Base-by-base conservation (phyloP, 768 basidiomycete species). In the Mycena albidolilacea region DNA sequence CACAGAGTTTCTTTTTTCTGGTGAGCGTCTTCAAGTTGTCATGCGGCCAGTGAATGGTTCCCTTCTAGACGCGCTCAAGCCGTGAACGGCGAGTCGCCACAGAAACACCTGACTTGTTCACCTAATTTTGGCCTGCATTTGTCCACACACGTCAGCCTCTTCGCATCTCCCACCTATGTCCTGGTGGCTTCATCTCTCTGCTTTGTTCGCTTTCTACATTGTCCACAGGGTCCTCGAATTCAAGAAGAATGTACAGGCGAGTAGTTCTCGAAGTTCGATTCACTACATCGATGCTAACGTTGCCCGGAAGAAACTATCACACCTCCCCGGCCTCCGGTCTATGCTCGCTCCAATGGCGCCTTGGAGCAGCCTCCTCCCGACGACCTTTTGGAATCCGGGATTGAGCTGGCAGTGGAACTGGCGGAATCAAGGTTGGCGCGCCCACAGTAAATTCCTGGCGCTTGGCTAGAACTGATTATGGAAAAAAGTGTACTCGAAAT, bases 301-400 rank as follows among this genome's bases (percentile, higher is more conserved):
- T 8, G 1, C 30, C 3, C 43, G 19, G 17, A 15, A 68, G 67
- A 68, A 50, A 48, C 30, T 68, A 14, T n/a, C 46, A 0, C 17
- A 68, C 10, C 67, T 68, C 5, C 67, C 58, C 21, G 67, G 67
- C 11, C 58, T 68, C 14, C 67, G 67, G 11, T 59, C 58, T 37
- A 14, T 68, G 2, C 39, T 68, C 10, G 39, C 41, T 6, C 58
- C 67, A 9, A 35, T 44, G 3, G 60, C 67, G 10, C 46, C 7
- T 10, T 46, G 60, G 12, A 57, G 59, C 7, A 12, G 14, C 9
- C 58, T 61, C 15, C 38, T 68, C 19, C 67, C 67, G 12, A 68
- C 67, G 15, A 38, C 1, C n/a, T 61, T 39, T 17, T 60, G 43
- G 37, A 68, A 68, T 14, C 67, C 67, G 7, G 67, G 67, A 1